Evolutionary conservation across 257 asterid species (phyloP).

Genomic region (Scutellaria barbata): DNA sequence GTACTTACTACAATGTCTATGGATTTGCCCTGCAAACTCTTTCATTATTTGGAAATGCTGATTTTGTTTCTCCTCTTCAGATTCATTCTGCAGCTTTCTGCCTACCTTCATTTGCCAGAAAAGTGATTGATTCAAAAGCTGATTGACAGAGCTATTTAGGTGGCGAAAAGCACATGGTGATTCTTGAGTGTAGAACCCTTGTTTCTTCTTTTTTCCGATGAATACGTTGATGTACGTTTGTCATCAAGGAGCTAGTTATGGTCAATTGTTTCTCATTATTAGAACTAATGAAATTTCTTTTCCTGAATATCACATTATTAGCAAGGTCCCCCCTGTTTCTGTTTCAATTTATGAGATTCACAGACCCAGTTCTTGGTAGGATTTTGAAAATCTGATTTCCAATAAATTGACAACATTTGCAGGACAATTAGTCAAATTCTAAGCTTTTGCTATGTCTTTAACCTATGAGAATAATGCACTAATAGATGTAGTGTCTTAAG

Average conservation of each 20-base stretch:
- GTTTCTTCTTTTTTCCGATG: neutral
- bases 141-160: slow-evolving; percentile 45
- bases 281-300: neutral
- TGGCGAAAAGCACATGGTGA: neutral
- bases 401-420: neutral
- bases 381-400: too few species aligned
- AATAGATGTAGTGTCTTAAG: too few species aligned
- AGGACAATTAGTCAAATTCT: neutral
- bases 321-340: neutral
- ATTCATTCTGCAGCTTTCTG: slow-evolving; percentile 94
- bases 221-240: neutral
- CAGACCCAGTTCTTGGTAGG: too few species aligned
- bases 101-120: slow-evolving; percentile 87
- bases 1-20: slow-evolving; percentile 42
- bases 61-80: slow-evolving; percentile 41
- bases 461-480: neutral
- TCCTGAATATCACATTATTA: neutral
- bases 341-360: too few species aligned
- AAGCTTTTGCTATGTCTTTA: neutral
- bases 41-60: neutral
- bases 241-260: neutral
- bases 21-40: neutral
- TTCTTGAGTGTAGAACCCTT: neutral
- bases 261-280: neutral
- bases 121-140: slow-evolving; percentile 68